Percentiles rank a stretch among this genome's conserved stretches.
phyloP scores from a whole-genome alignment of 2,329 filamentous ascomycete genomes.

The Chaetomium sp. region DNA sequence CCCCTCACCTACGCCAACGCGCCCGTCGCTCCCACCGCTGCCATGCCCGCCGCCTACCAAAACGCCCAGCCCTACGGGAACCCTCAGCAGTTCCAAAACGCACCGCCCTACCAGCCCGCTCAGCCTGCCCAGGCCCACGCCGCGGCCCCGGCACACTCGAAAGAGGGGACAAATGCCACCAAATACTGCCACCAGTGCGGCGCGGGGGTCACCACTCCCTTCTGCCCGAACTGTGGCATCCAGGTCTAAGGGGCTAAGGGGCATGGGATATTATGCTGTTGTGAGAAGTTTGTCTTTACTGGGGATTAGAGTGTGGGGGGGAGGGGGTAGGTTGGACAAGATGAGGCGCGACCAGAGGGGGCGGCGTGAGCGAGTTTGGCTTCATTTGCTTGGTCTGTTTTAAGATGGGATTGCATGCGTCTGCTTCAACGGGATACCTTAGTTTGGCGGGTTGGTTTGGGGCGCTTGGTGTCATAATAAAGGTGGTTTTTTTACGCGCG shows the following conservation, averaged over 20 bases:
- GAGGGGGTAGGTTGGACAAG: too few relatives aligned
- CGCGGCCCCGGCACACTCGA: neutral
- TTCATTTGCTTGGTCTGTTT: neutral
- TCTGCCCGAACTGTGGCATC: conserved; percentile 15
- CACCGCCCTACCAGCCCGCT: conserved; percentile 4
- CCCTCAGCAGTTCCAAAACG: neutral
- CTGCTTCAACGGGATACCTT: neutral
- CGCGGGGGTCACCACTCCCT: conserved; percentile 7
- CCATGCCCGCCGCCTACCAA: neutral
- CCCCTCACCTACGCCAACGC: conserved; percentile 7
- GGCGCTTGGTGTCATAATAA: neutral
- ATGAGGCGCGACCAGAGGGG: neutral
- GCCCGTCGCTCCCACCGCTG: neutral
- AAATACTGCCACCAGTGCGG: conserved; percentile 15
- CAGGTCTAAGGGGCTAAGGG: conserved; percentile 2
- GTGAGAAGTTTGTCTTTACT: neutral
- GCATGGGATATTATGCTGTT: neutral
- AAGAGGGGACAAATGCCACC: neutral
- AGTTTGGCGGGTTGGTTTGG: neutral
- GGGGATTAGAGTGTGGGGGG: neutral
- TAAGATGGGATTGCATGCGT: neutral
- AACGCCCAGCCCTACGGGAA: too few relatives aligned
- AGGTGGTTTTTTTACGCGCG: neutral
- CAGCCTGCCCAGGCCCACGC: neutral
- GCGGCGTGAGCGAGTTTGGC: neutral